Evolutionary conservation across 345 rosid species (phyloP).

Genomic region (Citrus trifoliata): DNA sequence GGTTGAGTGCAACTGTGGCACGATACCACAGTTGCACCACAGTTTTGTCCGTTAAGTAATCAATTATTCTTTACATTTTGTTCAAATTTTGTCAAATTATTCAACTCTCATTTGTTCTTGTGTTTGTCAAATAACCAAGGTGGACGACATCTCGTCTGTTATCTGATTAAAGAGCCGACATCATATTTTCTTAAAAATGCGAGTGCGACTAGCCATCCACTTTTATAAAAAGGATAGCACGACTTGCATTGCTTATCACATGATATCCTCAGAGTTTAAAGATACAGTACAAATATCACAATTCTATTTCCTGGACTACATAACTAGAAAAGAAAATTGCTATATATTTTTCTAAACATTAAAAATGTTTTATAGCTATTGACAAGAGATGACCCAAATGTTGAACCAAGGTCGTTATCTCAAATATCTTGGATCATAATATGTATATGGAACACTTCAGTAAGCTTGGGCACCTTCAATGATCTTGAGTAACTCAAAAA

Average conservation of each 20-base stretch:
- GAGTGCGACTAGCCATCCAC: neutral
- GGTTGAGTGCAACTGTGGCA: too few relatives aligned
- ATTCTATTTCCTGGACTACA: neutral
- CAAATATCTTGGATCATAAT: neutral
- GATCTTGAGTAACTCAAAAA: too few relatives aligned
- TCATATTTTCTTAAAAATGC: neutral
- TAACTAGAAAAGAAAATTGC: neutral
- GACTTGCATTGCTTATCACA: neutral
- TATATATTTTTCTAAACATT: neutral
- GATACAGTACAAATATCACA: conserved; percentile 15
- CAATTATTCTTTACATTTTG: too few relatives aligned
- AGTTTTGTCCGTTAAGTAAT: too few relatives aligned
- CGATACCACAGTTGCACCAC: too few relatives aligned
- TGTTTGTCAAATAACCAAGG: too few relatives aligned
- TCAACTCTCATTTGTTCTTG: too few relatives aligned
- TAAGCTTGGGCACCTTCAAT: too few relatives aligned
- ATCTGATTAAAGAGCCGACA: neutral
- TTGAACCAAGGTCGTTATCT: conserved; percentile 3
- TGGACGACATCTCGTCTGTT: neutral
- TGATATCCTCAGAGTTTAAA: neutral
- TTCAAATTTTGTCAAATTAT: too few relatives aligned
- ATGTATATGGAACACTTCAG: neutral
- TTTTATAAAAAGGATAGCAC: neutral
- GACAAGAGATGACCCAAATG: neutral
- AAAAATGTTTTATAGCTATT: neutral